Conservation (phyloP, 2,329 filamentous ascomycete genomes). For the Colletotrichum simmondsii region DNA sequence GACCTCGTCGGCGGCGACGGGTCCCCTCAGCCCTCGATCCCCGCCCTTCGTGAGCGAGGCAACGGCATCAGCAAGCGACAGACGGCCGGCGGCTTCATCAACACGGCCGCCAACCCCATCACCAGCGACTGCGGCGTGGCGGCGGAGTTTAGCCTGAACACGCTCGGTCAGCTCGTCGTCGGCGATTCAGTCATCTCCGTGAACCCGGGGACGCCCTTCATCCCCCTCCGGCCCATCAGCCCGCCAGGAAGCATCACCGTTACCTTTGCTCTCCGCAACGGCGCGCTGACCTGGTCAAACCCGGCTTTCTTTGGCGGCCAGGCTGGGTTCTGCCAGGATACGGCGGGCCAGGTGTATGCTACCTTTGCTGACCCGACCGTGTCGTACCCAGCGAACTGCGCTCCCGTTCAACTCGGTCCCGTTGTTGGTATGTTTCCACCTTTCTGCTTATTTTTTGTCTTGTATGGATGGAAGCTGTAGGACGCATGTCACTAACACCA, state of each 20-base stretch:
- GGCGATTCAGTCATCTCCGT: neutral
- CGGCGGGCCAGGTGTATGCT: conserved; percentile 9
- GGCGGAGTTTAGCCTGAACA: conserved; percentile 3
- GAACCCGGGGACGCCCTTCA: conserved; percentile 23
- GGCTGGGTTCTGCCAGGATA: conserved; percentile 32
- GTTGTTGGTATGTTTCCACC: conserved; percentile 11
- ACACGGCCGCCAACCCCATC: neutral
- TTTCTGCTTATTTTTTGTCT: neutral
- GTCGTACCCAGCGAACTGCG: conserved; percentile 22
- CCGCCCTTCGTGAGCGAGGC: neutral
- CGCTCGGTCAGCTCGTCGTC: conserved; percentile 16
- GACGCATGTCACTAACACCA: neutral
- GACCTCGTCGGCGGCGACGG: neutral
- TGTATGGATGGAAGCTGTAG: neutral
- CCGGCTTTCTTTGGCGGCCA: conserved; percentile 21
- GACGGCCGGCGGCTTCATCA: conserved; percentile 5
- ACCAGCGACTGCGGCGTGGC: conserved; percentile 1
- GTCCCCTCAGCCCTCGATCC: conserved; percentile 9
- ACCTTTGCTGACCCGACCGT: conserved; percentile 26
- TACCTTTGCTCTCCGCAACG: conserved; percentile 21
- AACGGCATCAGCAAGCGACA: conserved; percentile 15
- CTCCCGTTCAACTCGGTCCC: neutral
- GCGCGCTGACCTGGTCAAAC: conserved; percentile 21
- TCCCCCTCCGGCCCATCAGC: conserved; percentile 12
- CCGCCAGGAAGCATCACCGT: conserved; percentile 12